phyloP scores from a whole-genome alignment of 495 filamentous ascomycete genomes.

The Staphylotrichum longicolle region DNA sequence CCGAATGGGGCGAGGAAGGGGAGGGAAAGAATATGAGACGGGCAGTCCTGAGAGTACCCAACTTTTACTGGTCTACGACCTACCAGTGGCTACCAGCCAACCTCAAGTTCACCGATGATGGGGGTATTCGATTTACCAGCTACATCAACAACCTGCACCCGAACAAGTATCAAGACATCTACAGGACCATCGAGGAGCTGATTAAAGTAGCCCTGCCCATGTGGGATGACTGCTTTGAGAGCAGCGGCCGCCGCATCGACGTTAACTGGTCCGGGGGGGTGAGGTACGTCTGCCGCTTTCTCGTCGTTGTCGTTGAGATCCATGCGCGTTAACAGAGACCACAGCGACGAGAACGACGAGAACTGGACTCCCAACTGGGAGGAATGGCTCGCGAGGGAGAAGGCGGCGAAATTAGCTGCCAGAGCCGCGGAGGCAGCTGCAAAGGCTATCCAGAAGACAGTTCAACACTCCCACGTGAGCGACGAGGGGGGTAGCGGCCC shows the following conservation, averaged over 20 bases:
- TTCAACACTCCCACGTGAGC: background rate
- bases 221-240: constrained; percentile 48
- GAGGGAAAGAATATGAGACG: no score
- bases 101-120: constrained; percentile 43
- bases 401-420: background rate
- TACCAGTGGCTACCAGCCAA: constrained; percentile 66
- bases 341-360: background rate
- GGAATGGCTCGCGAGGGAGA: constrained; percentile 4
- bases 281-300: no score
- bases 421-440: background rate
- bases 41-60: constrained; percentile 7
- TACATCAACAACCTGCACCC: constrained; percentile 70
- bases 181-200: constrained; percentile 52
- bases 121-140: constrained; percentile 63
- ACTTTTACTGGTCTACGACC: constrained; percentile 41
- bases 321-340: no score
- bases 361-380: background rate
- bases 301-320: no score
- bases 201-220: constrained; percentile 50
- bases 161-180: constrained; percentile 45
- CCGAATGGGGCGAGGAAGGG: background rate
- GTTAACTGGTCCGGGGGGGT: no score
- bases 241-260: no score
- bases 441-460: background rate
- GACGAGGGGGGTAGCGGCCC: background rate